Conservation (phyloP, 2,329 filamentous ascomycete genomes). For the Neocucurbitaria cava region DNA sequence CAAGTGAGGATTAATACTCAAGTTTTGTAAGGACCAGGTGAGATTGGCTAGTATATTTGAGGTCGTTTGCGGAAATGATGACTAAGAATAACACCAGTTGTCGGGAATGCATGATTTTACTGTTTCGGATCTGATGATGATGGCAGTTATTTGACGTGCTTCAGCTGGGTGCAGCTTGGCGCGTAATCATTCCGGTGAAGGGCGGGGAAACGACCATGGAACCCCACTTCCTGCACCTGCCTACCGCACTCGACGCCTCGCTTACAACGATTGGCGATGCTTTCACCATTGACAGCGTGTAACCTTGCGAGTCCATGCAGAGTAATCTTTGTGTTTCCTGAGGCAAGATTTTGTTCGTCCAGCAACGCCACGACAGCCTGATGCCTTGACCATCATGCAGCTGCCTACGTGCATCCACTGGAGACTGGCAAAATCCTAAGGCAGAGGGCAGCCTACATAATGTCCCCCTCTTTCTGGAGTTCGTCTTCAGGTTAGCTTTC, state of each 20-base stretch:
- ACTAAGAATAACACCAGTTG: neutral
- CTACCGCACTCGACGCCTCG: slow-evolving; percentile 4
- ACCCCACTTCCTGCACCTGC: neutral
- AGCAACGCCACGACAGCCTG: neutral
- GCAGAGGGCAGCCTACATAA: slow-evolving; percentile 6
- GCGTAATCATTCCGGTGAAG: slow-evolving; percentile 1
- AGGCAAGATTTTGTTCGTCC: slow-evolving; percentile 5
- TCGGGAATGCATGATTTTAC: neutral
- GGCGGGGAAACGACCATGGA: neutral
- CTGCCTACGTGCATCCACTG: slow-evolving; percentile 13
- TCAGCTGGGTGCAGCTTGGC: neutral
- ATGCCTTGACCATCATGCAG: slow-evolving; percentile 12
- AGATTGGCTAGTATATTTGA: neutral
- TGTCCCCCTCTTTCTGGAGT: slow-evolving; percentile 3
- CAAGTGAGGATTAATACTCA: too few relatives aligned
- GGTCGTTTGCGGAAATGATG: neutral
- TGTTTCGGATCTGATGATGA: neutral
- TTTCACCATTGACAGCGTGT: slow-evolving; percentile 1
- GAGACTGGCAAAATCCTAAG: neutral
- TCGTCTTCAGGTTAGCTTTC: neutral
- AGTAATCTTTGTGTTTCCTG: slow-evolving; percentile 17
- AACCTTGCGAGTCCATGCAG: slow-evolving; percentile 15
- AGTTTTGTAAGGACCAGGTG: too few relatives aligned
- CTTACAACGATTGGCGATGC: slow-evolving; percentile 1
- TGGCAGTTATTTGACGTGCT: neutral